Base-by-base conservation (phyloP, 306 rosid genomes). In the Styphnolobium japonicum region DNA sequence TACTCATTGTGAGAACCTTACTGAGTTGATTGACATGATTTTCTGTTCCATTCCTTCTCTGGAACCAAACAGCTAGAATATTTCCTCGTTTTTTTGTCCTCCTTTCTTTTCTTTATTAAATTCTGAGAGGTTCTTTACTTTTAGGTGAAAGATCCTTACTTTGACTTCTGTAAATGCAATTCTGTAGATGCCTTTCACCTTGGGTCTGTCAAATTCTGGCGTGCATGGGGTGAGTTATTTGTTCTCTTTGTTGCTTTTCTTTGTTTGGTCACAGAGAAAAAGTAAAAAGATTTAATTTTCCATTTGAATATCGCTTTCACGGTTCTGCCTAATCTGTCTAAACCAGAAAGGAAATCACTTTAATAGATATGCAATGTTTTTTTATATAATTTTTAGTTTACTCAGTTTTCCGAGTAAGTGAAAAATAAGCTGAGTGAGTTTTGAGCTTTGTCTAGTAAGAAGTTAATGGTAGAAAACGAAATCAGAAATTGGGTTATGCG, bases 141-240 rank as follows among this genome's bases (percentile, higher is more conserved):
- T 80, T 74, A 56, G 82, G 68, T 63, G 39, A 22, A 42, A 77
- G 76, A 74, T 85, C 84, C 86, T 71, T 79, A 55, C 66, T 78
- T 60, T 71, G 71, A 80, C 34, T 48, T 55, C 21, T 62, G 67
- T 92, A 82, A 82, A 92, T 94, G 96, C 89, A 82, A 64, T 58
- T 74, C 87, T 76, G 75, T 76, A 33, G 83, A 66, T 83, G 72
- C 80, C 63, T 86, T 83, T 94, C 88, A 34, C 81, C 91, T 76
- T 89, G 92, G 89, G 65, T 87, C 87, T 86, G 60, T 74, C 83
- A 71, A 73, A 77, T 90, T 86, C 73, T 92, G 80, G 60, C 87
- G 2, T 84, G 91, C 88, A 82, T 92, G 92, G 94, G 97, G 98
- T 94, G 70, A 88, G 85, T 85, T 80, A 11, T 71, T 80, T 75